Percentiles rank a stretch among this genome's conserved stretches.
phyloP scores from a whole-genome alignment of 2,329 filamentous ascomycete genomes.

The Fusarium compactum region DNA sequence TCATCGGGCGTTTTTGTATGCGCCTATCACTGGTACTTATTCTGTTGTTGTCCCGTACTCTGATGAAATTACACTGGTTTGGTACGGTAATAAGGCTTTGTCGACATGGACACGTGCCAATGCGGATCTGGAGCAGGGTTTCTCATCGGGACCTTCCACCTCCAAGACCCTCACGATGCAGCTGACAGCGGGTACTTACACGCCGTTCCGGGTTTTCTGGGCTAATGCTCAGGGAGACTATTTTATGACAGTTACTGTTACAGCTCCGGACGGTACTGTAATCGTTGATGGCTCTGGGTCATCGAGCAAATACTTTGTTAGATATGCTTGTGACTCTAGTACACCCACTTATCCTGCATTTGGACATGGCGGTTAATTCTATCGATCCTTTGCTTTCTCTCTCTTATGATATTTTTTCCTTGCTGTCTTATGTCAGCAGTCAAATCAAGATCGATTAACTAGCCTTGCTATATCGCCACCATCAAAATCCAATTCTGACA shows the following conservation, averaged over 20 bases:
- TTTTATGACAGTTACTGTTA: not conserved
- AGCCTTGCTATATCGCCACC: too few relatives aligned
- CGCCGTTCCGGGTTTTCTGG: conserved; percentile 4
- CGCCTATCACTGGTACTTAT: conserved; percentile 2
- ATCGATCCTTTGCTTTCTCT: not conserved
- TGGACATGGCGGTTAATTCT: not conserved
- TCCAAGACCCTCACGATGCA: not conserved
- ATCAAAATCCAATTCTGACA: too few relatives aligned
- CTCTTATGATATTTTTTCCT: too few relatives aligned
- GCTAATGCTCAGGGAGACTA: conserved; percentile 6
- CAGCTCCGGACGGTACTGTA: conserved; percentile 6
- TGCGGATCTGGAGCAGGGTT: not conserved
- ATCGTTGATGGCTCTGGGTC: conserved; percentile 4
- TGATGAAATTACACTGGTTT: not conserved
- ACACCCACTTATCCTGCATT: not conserved
- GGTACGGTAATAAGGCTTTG: not conserved
- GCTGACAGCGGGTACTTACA: not conserved
- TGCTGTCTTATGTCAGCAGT: too few relatives aligned
- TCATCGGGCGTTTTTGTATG: conserved; percentile 2
- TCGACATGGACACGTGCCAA: not conserved
- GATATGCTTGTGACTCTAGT: conserved; percentile 3
- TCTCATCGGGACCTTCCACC: not conserved
- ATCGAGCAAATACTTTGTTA: not conserved
- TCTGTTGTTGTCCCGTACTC: conserved; percentile 2
- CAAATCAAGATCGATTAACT: too few relatives aligned